Evolutionary conservation across 768 basidiomycete genomes (phyloP).

Genomic region (Gymnopilus dilepis): DNA sequence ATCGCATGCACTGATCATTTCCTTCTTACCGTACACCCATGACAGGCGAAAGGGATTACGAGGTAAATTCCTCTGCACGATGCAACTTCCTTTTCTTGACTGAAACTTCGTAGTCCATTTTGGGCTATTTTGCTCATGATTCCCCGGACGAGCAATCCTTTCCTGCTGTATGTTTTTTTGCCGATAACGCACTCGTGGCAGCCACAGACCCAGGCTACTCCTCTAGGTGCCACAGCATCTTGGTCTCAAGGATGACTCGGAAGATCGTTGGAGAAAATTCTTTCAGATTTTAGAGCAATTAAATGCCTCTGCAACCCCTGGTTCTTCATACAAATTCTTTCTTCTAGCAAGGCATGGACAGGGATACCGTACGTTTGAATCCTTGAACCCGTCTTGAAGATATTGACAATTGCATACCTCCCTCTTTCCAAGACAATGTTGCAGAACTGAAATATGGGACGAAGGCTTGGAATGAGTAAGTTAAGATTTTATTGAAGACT

Average conservation of each 20-base stretch:
- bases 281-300: constrained; percentile 43
- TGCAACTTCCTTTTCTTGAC: background rate
- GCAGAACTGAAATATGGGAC: constrained; percentile 63
- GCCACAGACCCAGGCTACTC: background rate
- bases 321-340: constrained; percentile 63
- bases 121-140: constrained; percentile 29
- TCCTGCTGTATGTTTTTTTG: constrained; percentile 13
- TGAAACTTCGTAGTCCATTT: constrained; percentile 18
- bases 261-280: constrained; percentile 25
- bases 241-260: constrained; percentile 25
- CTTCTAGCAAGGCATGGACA: constrained; percentile 74
- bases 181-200: background rate
- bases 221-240: constrained; percentile 26
- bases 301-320: constrained; percentile 44
- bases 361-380: constrained; percentile 61
- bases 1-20: too few relatives aligned
- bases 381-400: constrained; percentile 13
- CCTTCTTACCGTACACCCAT: background rate
- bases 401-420: background rate
- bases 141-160: constrained; percentile 3
- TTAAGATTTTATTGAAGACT: constrained; percentile 8
- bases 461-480: constrained; percentile 65
- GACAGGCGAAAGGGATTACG: background rate
- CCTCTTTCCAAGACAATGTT: constrained; percentile 60
- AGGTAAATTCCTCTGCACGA: background rate